Base-by-base conservation (phyloP, 2,329 filamentous ascomycete genomes). In the Pseudopithomyces chartarum region DNA sequence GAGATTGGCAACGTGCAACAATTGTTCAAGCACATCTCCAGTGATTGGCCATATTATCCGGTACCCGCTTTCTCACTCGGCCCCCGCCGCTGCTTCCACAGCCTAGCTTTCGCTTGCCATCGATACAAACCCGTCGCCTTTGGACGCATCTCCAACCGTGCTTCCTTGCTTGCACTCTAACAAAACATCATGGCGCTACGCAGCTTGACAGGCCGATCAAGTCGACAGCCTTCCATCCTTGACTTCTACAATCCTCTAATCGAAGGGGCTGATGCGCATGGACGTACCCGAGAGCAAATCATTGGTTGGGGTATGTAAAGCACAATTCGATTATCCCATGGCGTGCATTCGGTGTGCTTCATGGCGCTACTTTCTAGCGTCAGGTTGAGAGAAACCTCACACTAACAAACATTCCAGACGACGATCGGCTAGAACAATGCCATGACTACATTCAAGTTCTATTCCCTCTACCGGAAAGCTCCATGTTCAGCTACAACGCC, bases 361-460 rank as follows among this genome's bases (percentile, higher is more conserved):
- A 13, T n/a, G n/a, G n/a, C n/a, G n/a, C n/a, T n/a, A n/a, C n/a
- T n/a, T n/a, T n/a, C n/a, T n/a, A n/a, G n/a, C n/a, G n/a, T n/a
- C n/a, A n/a, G n/a, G n/a, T n/a, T 20, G 4, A 32, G 20, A 4
- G 20, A 20, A 10, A 23, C 20, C 13, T 23, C 36, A 10, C 32
- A 11, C 26, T 32, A 1, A 47, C 44, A 22, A 2, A 4, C 1
- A 10, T 12, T 8, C 2, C 17, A 51, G 38, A 58, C 5, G 74
- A 80, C 55, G 48, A 48, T 0, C 59, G 69, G 6, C 75, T 86
- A 0, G 83, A 85, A 59, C 40, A 23, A 46, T 66, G 56, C 17
- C 84, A 86, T 64, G 78, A 85, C 66, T 87, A 82, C 65, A 84
- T 86, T 54, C 84, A 86, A 57, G 78, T 78, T 53, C 66, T 86